Percentiles rank a stretch among this genome's conserved stretches.
Conservation (phyloP, 106 monocot species). For the Dendrobium catenatum region DNA sequence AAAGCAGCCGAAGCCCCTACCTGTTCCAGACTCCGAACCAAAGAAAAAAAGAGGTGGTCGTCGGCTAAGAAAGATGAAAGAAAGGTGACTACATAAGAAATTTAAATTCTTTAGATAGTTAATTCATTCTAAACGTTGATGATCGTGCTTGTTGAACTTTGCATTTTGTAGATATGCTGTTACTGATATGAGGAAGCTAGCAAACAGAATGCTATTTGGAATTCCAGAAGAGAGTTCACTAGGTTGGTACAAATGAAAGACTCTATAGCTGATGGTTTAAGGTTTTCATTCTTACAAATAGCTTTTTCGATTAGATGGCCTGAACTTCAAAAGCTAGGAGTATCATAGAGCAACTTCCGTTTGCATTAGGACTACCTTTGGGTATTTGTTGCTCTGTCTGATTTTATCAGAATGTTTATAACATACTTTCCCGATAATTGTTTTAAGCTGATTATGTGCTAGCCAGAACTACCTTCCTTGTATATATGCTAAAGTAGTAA, state of each 20-base stretch:
- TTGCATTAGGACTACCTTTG: neutral
- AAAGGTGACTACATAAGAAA: constrained; percentile 41
- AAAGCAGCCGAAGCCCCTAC: constrained; percentile 94
- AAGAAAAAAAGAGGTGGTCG: constrained; percentile 98
- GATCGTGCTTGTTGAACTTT: constrained; percentile 1
- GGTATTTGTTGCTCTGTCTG: neutral
- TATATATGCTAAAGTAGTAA: neutral
- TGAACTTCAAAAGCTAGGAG: neutral
- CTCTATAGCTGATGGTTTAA: neutral
- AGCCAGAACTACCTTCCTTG: neutral
- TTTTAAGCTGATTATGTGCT: neutral
- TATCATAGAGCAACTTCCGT: neutral
- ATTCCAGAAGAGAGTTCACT: constrained; percentile 84
- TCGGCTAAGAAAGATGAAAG: constrained; percentile 77
- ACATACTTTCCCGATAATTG: neutral
- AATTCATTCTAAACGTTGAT: constrained; percentile 6
- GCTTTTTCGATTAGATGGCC: neutral
- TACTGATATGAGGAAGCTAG: constrained; percentile 95
- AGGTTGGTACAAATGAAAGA: constrained; percentile 8
- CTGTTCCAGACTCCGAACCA: constrained; percentile 92
- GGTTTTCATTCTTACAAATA: constrained; percentile 2
- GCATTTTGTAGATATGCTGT: constrained; percentile 67
- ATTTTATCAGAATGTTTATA: neutral
- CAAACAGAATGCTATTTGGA: constrained; percentile 94
- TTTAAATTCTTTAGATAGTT: neutral